These are phyloP conservation scores for Rhizopogon vinicolor DNA, from an alignment of 768 basidiomycete species.

Conservation along the genomic window DNA sequence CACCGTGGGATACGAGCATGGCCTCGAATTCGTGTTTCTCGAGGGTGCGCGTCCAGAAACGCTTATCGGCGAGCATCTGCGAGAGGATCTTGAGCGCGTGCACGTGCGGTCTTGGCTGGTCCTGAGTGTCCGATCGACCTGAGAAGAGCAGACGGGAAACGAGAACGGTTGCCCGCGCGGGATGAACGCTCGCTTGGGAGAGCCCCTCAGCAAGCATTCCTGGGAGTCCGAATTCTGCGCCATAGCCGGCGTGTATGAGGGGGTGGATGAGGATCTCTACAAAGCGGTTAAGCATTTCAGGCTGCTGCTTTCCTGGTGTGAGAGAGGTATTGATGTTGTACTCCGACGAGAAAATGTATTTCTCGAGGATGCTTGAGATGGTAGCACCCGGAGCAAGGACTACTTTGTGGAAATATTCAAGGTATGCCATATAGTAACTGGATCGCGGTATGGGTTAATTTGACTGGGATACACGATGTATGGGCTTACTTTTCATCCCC, in stretches of 20 bases:
- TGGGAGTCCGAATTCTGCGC: conserved; percentile 57
- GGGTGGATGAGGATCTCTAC: conserved; percentile 61
- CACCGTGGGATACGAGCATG: conserved; percentile 32
- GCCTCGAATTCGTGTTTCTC: conserved; percentile 32
- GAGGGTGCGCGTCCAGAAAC: conserved; percentile 25
- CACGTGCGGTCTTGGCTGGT: conserved; percentile 27
- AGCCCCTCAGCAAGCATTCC: conserved; percentile 69
- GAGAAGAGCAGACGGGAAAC: conserved; percentile 29
- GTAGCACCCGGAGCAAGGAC: conserved; percentile 23
- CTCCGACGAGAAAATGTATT: conserved; percentile 52
- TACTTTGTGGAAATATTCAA: conserved; percentile 25
- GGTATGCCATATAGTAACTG: conserved; percentile 28
- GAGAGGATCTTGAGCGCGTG: conserved; percentile 49
- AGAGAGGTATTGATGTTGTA: conserved; percentile 37
- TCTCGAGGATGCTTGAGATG: conserved; percentile 45
- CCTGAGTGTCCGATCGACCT: conserved; percentile 20
- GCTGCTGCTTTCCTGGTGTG: conserved; percentile 29
- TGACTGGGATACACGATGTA: background rate
- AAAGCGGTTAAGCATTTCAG: conserved; percentile 56
- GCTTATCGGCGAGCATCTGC: conserved; percentile 47
- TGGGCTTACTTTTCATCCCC: conserved; percentile 26
- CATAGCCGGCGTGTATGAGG: conserved; percentile 60
- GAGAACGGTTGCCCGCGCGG: conserved; percentile 28
- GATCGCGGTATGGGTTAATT: background rate
- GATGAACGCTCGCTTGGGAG: conserved; percentile 52